phyloP scores from a whole-genome alignment of 2,329 filamentous ascomycete genomes.

The Colletotrichum lentis region DNA sequence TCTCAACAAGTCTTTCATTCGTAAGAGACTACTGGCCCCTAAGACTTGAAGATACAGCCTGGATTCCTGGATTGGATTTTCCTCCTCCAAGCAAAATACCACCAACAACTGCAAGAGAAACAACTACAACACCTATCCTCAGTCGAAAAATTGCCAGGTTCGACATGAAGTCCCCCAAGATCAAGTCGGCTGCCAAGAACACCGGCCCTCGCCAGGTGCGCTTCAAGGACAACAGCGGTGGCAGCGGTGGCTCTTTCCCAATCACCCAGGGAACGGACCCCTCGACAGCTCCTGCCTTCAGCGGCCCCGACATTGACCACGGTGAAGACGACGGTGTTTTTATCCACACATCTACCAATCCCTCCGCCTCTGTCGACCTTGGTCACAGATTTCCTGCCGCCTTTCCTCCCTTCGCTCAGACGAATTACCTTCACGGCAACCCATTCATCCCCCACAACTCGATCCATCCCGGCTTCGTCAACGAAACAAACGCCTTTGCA shows the following conservation, averaged over 20 bases:
- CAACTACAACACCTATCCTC: not conserved
- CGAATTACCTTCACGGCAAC: conserved; percentile 32
- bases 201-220: conserved; percentile 28
- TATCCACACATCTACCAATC: conserved; percentile 27
- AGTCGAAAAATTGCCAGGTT: not conserved
- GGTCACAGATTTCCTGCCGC: conserved; percentile 10
- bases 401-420: conserved; percentile 17
- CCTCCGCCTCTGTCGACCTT: conserved; percentile 32
- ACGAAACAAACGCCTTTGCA: conserved; percentile 26
- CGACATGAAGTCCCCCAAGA: conserved; percentile 34
- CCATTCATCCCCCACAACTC: conserved; percentile 37
- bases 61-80: not conserved
- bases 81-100: conserved; percentile 3
- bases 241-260: conserved; percentile 11
- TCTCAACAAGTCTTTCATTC: not conserved
- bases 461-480: conserved; percentile 20
- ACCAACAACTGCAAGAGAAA: not conserved
- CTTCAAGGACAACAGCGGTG: conserved; percentile 16
- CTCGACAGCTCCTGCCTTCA: conserved; percentile 20
- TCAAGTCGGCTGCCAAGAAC: conserved; percentile 28
- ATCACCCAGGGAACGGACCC: conserved; percentile 22
- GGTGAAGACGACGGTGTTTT: conserved; percentile 19
- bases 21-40: too few species aligned
- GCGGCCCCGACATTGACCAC: conserved; percentile 6
- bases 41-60: not conserved